Percentiles rank a stretch among this genome's conserved stretches.
Evolutionary conservation across 129 eudicot species (phyloP).

Genomic region (Escallonia herrerae): DNA sequence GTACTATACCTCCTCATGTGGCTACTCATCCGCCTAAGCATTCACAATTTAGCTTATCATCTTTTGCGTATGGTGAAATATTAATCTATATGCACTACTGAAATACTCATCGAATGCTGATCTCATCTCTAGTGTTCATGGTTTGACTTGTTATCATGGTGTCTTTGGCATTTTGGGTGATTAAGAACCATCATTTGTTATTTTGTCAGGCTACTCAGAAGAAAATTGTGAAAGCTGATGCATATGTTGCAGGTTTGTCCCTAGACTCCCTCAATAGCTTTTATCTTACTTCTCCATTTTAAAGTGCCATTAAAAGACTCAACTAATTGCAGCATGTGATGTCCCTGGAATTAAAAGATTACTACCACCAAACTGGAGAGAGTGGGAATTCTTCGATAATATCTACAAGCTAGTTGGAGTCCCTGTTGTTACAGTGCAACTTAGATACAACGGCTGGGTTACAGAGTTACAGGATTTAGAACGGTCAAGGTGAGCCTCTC

Average conservation of each 20-base stretch:
- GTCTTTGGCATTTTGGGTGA: background rate
- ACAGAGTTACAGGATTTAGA: conserved; percentile 94
- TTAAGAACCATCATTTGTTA: conserved; percentile 1
- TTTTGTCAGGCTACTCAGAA: conserved; percentile 84
- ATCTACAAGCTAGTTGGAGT: conserved; percentile 93
- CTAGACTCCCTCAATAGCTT: background rate
- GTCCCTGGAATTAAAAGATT: conserved; percentile 97
- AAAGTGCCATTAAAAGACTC: background rate
- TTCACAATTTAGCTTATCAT: no score
- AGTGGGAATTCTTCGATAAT: conserved; percentile 76
- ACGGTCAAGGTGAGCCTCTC: conserved; percentile 58
- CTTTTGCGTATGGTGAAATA: no score
- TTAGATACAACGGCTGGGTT: conserved; percentile 96
- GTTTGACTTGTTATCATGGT: background rate
- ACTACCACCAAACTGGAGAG: conserved; percentile 77
- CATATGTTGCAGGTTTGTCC: conserved; percentile 83
- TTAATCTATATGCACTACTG: no score
- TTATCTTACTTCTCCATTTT: no score
- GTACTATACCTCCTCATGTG: no score
- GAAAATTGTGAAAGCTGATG: conserved; percentile 93
- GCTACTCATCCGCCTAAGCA: no score
- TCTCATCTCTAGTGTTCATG: no score
- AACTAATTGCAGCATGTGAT: conserved; percentile 71
- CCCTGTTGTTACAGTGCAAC: conserved; percentile 97
- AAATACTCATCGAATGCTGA: no score